These are phyloP conservation scores for Tolypocladium ophioglossoides DNA, from an alignment of 2,329 filamentous ascomycete genomes.

Conservation along the genomic window DNA sequence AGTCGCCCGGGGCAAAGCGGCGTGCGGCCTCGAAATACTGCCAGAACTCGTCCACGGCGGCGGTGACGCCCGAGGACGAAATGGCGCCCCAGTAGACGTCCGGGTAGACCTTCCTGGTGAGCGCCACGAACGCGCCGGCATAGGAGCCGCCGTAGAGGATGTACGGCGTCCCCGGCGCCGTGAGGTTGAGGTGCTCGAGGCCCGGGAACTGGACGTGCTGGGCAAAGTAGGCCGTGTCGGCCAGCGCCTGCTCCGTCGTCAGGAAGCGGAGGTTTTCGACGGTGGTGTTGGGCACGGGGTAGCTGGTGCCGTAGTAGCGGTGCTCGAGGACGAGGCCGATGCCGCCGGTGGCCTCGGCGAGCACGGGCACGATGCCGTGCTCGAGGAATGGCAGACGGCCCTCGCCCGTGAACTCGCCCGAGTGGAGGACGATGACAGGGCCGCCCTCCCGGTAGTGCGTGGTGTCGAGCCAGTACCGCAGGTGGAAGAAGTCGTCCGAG, in stretches of 20 bases:
- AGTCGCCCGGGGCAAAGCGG: slow-evolving; percentile 43
- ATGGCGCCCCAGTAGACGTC: slow-evolving; percentile 72
- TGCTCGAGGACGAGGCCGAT: slow-evolving; percentile 77
- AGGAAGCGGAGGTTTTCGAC: slow-evolving; percentile 69
- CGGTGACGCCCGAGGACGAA: slow-evolving; percentile 68
- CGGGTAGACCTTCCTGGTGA: slow-evolving; percentile 66
- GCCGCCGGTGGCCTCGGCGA: slow-evolving; percentile 61
- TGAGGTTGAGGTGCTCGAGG: slow-evolving; percentile 56
- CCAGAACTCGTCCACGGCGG: slow-evolving; percentile 71
- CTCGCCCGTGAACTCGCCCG: slow-evolving; percentile 58
- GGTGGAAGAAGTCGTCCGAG: slow-evolving; percentile 51
- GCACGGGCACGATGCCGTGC: slow-evolving; percentile 64
- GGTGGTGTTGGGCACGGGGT: slow-evolving; percentile 54
- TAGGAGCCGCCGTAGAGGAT: slow-evolving; percentile 80
- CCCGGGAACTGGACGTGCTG: slow-evolving; percentile 60
- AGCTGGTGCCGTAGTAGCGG: slow-evolving; percentile 74
- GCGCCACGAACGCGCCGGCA: slow-evolving; percentile 68
- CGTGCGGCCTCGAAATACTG: slow-evolving; percentile 43
- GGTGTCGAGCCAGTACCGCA: slow-evolving; percentile 79
- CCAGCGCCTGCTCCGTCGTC: slow-evolving; percentile 72
- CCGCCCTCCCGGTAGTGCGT: slow-evolving; percentile 66
- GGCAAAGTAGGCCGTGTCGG: slow-evolving; percentile 75
- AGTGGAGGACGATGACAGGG: slow-evolving; percentile 67
- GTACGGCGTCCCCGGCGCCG: slow-evolving; percentile 54
- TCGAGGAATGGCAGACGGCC: slow-evolving; percentile 59